Conservation (phyloP, 257 asterid species). For the Leptodermis oblonga region DNA sequence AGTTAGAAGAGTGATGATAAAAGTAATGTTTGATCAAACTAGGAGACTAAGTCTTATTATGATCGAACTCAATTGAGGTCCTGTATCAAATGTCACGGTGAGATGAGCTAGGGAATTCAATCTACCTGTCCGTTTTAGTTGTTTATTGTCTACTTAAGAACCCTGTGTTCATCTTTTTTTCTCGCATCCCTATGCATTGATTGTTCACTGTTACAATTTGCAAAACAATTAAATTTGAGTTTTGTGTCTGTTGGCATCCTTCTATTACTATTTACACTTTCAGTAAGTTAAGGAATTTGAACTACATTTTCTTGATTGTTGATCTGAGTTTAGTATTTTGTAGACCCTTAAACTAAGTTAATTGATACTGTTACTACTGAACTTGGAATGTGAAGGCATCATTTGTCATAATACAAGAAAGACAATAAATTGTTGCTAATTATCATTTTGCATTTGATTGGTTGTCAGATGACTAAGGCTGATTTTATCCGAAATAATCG, state of each 20-base stretch:
- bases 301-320: not conserved
- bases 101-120: too few relatives aligned
- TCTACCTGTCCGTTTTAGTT: not conserved
- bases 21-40: too few relatives aligned
- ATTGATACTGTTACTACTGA: not conserved
- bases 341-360: not conserved
- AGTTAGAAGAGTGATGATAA: too few relatives aligned
- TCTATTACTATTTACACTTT: not conserved
- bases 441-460: conserved; percentile 33
- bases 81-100: too few relatives aligned
- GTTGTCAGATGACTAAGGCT: conserved; percentile 82
- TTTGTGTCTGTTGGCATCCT: not conserved
- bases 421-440: conserved; percentile 20
- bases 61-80: too few relatives aligned
- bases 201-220: not conserved
- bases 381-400: not conserved
- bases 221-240: not conserved
- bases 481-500: conserved; percentile 98
- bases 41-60: too few relatives aligned
- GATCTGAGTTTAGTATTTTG: not conserved
- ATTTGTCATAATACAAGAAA: not conserved
- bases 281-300: not conserved
- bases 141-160: not conserved
- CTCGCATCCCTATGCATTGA: not conserved
- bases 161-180: not conserved